Percentiles rank a stretch among this genome's conserved stretches.
phyloP scores from a whole-genome alignment of 129 eudicot species.

The Apium graveolens region DNA sequence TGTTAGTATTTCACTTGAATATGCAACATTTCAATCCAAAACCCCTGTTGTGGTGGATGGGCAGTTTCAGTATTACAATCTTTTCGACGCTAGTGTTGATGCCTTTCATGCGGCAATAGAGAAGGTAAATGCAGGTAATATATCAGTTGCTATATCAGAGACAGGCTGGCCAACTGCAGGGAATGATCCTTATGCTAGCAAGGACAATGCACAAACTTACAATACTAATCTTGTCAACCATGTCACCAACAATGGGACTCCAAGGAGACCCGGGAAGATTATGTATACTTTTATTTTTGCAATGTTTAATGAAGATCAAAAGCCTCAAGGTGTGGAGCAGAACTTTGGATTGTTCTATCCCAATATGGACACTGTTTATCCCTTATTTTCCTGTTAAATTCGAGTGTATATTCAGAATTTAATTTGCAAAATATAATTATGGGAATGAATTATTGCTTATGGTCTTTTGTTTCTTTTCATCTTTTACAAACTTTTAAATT shows the following conservation, averaged over 20 bases:
- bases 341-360: conserved; percentile 40
- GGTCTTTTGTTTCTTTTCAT: too few relatives aligned
- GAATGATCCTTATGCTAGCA: background rate
- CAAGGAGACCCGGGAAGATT: conserved; percentile 9
- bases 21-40: background rate
- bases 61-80: background rate
- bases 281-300: conserved; percentile 37
- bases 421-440: too few relatives aligned
- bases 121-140: conserved; percentile 3
- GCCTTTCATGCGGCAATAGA: conserved; percentile 14
- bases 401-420: too few relatives aligned
- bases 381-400: background rate
- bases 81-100: conserved; percentile 21
- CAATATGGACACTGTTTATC: conserved; percentile 29
- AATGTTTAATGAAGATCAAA: conserved; percentile 27
- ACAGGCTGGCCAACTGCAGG: conserved; percentile 25
- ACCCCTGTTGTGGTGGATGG: background rate
- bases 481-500: too few relatives aligned
- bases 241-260: conserved; percentile 9
- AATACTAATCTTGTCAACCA: background rate
- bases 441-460: too few relatives aligned
- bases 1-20: background rate
- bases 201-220: background rate
- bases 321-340: conserved; percentile 34
- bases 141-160: conserved; percentile 7